Conservation (phyloP, 257 asterid genomes). For the Solanum neorickii region DNA sequence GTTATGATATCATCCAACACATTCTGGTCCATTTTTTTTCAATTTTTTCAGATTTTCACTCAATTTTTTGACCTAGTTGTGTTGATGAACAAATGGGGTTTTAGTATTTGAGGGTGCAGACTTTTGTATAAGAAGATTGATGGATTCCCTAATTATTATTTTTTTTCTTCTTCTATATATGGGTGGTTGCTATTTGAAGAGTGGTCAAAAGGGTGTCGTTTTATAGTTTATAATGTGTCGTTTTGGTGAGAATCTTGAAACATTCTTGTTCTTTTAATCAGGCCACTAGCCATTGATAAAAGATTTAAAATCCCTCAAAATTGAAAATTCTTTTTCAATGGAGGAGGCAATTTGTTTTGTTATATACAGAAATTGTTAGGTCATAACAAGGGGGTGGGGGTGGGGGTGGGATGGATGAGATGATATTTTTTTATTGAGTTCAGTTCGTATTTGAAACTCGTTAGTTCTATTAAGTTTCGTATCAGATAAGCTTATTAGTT, state of each 20-base stretch:
- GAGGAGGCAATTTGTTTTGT: neutral
- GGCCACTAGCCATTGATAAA: neutral
- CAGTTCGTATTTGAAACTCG: neutral
- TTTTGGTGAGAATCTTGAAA: neutral
- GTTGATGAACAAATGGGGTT: neutral
- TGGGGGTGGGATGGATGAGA: neutral
- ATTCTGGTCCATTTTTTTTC: slow-evolving; percentile 9
- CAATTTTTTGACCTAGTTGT: neutral
- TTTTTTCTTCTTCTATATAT: neutral
- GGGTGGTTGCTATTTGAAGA: neutral
- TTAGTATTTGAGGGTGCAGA: neutral
- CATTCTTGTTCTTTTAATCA: neutral
- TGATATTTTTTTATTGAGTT: neutral
- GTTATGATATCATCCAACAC: slow-evolving; percentile 26
- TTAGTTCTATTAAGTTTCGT: neutral
- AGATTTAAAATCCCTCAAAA: neutral
- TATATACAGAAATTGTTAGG: neutral
- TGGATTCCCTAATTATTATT: neutral
- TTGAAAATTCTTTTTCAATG: neutral
- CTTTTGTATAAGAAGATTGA: neutral
- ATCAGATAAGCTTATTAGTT: neutral
- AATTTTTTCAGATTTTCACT: neutral
- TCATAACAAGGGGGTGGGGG: neutral
- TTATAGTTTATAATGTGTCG: neutral
- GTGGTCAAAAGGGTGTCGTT: neutral